Percentiles rank a stretch among this genome's conserved stretches.
Evolutionary conservation across 176 grass and related monocot genomes (phyloP).

Genomic region (Carex littledalei): DNA sequence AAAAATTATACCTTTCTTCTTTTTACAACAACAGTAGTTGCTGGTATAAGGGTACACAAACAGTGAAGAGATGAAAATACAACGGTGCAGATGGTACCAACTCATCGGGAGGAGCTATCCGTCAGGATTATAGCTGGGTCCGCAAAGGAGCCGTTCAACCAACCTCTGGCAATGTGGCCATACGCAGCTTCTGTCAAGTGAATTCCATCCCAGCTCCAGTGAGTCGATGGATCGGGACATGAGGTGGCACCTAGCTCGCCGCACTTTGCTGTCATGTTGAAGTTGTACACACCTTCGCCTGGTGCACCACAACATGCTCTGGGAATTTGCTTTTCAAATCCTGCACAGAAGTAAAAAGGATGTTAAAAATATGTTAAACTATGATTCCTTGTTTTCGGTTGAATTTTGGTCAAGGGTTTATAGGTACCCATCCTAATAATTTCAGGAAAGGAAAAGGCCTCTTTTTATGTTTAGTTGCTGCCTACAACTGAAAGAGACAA

Average conservation of each 20-base stretch:
- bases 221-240: slow-evolving; percentile 48
- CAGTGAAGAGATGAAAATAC: neutral
- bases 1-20: slow-evolving; percentile 9
- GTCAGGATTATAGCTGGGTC: slow-evolving; percentile 45
- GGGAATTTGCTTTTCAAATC: slow-evolving; percentile 55
- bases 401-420: neutral
- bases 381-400: neutral
- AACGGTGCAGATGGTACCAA: neutral
- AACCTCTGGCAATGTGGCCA: slow-evolving; percentile 65
- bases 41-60: slow-evolving; percentile 11
- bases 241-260: slow-evolving; percentile 44
- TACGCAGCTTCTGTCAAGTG: slow-evolving; percentile 76
- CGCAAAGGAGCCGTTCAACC: slow-evolving; percentile 60
- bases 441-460: neutral
- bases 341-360: slow-evolving; percentile 16
- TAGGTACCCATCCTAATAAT: neutral
- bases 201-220: slow-evolving; percentile 96
- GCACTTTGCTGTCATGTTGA: slow-evolving; percentile 72
- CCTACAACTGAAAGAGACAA: slow-evolving; percentile 9
- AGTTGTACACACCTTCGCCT: slow-evolving; percentile 57
- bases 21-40: slow-evolving; percentile 16
- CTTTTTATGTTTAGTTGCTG: neutral
- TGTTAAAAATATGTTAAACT: neutral
- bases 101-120: slow-evolving; percentile 11
- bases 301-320: slow-evolving; percentile 70